Conservation (phyloP, 2,329 filamentous ascomycete genomes). For the Seiridium cupressi region DNA sequence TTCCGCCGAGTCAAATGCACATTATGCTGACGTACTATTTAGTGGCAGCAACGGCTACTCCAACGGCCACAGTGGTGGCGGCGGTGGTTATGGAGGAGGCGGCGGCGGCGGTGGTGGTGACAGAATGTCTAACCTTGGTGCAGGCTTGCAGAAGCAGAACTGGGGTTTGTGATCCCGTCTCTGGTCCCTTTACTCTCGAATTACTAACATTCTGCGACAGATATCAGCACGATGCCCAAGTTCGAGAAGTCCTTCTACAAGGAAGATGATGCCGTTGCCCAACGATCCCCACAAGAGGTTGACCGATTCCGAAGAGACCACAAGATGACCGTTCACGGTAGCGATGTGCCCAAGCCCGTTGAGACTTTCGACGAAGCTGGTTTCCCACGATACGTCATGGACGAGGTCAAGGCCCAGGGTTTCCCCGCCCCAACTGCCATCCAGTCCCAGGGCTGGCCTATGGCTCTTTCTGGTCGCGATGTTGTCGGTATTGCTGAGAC, state of each 20-base stretch:
- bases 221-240: constrained; percentile 77
- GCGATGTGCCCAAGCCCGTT: constrained; percentile 85
- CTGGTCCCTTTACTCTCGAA: constrained; percentile 23
- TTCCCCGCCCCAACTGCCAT: constrained; percentile 93
- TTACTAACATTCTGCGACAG: constrained; percentile 42
- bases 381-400: constrained; percentile 96
- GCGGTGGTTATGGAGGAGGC: constrained; percentile 35
- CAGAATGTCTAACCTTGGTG: constrained; percentile 88
- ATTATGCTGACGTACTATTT: not conserved
- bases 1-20: not conserved
- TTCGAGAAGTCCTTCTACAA: constrained; percentile 99
- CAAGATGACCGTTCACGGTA: constrained; percentile 79
- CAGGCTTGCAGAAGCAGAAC: constrained; percentile 80
- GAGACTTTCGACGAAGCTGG: constrained; percentile 97
- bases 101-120: constrained; percentile 73
- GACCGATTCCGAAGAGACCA: constrained; percentile 84
- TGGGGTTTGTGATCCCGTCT: constrained; percentile 66
- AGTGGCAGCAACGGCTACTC: constrained; percentile 47
- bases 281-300: constrained; percentile 75
- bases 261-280: constrained; percentile 77
- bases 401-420: constrained; percentile 96
- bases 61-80: constrained; percentile 36
- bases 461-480: constrained; percentile 96
- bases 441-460: constrained; percentile 98
- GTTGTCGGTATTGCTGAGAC: constrained; percentile 99